These are phyloP conservation scores for Monosporozyma aquatica DNA, from an alignment of 805 yeast species.

Conservation along the genomic window DNA sequence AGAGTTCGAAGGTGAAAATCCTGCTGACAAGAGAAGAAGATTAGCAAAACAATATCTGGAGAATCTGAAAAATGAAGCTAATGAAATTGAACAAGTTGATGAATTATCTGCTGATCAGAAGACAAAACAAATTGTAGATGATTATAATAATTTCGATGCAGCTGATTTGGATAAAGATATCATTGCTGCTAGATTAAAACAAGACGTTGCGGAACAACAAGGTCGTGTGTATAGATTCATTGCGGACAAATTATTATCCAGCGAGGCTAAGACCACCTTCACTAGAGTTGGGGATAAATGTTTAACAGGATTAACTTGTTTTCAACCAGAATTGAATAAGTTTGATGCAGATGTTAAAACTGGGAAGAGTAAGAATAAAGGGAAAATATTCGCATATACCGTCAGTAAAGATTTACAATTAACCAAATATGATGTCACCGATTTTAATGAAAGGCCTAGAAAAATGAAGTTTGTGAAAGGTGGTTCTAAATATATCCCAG, in stretches of 20 bases:
- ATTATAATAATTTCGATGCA: constrained; percentile 65
- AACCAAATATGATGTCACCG: constrained; percentile 68
- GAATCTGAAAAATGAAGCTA: constrained; percentile 56
- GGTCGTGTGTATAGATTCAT: constrained; percentile 71
- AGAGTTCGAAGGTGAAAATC: constrained; percentile 65
- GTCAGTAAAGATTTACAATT: constrained; percentile 74
- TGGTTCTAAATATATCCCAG: constrained; percentile 38
- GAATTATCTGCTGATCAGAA: constrained; percentile 1
- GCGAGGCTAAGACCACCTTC: constrained; percentile 34
- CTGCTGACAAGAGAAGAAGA: constrained; percentile 89
- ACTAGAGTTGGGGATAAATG: constrained; percentile 56
- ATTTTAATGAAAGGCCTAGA: constrained; percentile 48
- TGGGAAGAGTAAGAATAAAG: constrained; percentile 40
- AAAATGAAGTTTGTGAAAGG: constrained; percentile 59
- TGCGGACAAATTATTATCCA: constrained; percentile 40
- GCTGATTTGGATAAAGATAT: constrained; percentile 83
- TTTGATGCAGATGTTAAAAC: constrained; percentile 18
- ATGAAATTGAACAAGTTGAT: constrained; percentile 23
- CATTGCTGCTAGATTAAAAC: constrained; percentile 66
- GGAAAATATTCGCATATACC: constrained; percentile 57
- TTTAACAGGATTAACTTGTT: constrained; percentile 37
- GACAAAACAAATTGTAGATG: constrained; percentile 21
- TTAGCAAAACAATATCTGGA: constrained; percentile 88
- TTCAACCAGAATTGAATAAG: constrained; percentile 30
- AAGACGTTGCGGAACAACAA: constrained; percentile 83